Percentiles rank a stretch among this genome's conserved stretches.
phyloP scores from a whole-genome alignment of 2,329 filamentous ascomycete species.

The Aureobasidium leucospermi region DNA sequence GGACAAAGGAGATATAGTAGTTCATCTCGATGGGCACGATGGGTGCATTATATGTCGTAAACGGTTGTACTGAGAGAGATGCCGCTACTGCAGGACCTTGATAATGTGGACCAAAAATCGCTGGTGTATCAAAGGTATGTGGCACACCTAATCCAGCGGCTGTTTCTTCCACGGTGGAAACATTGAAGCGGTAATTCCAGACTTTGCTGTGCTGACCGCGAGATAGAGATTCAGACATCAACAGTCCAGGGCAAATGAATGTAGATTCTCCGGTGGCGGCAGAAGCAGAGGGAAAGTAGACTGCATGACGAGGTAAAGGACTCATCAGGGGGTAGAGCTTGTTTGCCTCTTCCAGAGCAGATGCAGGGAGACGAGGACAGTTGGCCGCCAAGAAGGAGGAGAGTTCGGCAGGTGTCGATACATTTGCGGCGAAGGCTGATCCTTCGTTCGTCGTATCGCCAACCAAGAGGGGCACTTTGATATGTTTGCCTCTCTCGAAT shows the following conservation, averaged over 20 bases:
- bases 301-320: conserved; percentile 25
- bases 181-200: conserved; percentile 45
- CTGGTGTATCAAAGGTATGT: conserved; percentile 30
- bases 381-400: conserved; percentile 32
- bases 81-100: conserved; percentile 18
- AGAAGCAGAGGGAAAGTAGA: conserved; percentile 35
- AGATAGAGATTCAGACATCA: conserved; percentile 30
- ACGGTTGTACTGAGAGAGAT: conserved; percentile 25
- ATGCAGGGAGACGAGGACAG: conserved; percentile 29
- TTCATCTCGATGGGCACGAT: conserved; percentile 31
- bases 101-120: conserved; percentile 33
- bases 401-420: conserved; percentile 25
- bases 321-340: conserved; percentile 25
- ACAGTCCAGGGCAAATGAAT: conserved; percentile 41
- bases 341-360: conserved; percentile 25
- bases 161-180: conserved; percentile 33
- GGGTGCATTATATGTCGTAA: conserved; percentile 24
- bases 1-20: conserved; percentile 41
- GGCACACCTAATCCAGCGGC: conserved; percentile 31
- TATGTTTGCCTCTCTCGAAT: conserved; percentile 30
- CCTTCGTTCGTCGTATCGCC: conserved; percentile 41
- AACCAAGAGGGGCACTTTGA: conserved; percentile 36
- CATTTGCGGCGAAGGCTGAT: conserved; percentile 32
- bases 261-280: conserved; percentile 42
- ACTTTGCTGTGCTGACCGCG: conserved; percentile 20